phyloP scores from a whole-genome alignment of 2,329 filamentous ascomycete species.

The Grosmannia clavigera region DNA sequence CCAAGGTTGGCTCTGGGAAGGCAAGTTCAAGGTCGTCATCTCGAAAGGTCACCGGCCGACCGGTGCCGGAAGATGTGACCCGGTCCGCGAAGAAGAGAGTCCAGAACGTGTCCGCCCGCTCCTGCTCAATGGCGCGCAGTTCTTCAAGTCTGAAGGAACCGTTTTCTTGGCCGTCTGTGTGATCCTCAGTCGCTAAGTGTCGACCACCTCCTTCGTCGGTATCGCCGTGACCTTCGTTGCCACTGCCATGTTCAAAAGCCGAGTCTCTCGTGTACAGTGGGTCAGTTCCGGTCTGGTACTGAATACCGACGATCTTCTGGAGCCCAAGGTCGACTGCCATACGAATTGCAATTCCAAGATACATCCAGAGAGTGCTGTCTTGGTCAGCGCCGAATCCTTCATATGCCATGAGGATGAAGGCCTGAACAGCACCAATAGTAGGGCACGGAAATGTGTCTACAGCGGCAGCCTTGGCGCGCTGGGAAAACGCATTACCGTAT shows the following conservation, averaged over 20 bases:
- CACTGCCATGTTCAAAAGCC: conserved; percentile 14
- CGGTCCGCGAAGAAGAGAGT: conserved; percentile 79
- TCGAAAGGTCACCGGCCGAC: conserved; percentile 68
- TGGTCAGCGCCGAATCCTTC: conserved; percentile 81
- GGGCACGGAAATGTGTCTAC: conserved; percentile 76
- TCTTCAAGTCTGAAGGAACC: conserved; percentile 34
- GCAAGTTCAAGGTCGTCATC: conserved; percentile 77
- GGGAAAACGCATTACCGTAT: conserved; percentile 65
- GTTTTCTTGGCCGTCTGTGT: conserved; percentile 17
- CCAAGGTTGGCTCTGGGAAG: conserved; percentile 41
- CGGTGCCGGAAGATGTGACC: conserved; percentile 78
- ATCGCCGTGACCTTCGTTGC: conserved; percentile 12
- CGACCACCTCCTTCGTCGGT: conserved; percentile 14
- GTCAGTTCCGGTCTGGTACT: conserved; percentile 38
- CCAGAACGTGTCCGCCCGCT: conserved; percentile 82
- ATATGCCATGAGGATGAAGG: conserved; percentile 72
- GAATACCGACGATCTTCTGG: conserved; percentile 67
- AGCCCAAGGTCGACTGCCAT: conserved; percentile 73
- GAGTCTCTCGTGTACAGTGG: conserved; percentile 34
- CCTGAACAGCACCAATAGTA: conserved; percentile 72
- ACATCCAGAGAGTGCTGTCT: conserved; percentile 90
- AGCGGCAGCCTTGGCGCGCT: conserved; percentile 69
- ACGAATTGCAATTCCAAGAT: conserved; percentile 73
- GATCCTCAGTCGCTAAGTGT: conserved; percentile 1
- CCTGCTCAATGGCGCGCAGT: conserved; percentile 59